These are phyloP conservation scores for Spathaspora boniae DNA, from an alignment of 805 yeast genomes.

Conservation along the genomic window DNA sequence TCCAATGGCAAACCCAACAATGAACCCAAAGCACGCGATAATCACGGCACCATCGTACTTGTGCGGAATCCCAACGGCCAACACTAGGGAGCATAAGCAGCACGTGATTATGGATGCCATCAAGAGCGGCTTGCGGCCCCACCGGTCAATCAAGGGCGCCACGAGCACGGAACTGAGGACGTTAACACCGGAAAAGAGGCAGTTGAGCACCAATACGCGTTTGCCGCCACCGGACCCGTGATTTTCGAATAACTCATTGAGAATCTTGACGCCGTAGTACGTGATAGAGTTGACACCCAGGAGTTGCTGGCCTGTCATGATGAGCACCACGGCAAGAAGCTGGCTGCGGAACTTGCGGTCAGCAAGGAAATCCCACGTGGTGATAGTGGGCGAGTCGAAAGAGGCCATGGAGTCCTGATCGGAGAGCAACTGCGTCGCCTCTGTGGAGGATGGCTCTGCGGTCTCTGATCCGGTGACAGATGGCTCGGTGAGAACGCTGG, in stretches of 20 bases:
- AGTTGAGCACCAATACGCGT: constrained; percentile 60
- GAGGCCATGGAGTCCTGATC: constrained; percentile 1
- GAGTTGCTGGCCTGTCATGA: constrained; percentile 39
- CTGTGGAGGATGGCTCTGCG: too few relatives aligned
- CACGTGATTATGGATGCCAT: constrained; percentile 21
- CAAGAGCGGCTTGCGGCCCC: constrained; percentile 60
- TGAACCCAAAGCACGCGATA: constrained; percentile 30
- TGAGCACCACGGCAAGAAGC: constrained; percentile 26
- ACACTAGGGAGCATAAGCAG: constrained; percentile 21
- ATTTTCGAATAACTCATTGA: constrained; percentile 29
- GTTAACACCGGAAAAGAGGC: constrained; percentile 69
- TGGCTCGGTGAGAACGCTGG: not conserved
- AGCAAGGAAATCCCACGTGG: constrained; percentile 20
- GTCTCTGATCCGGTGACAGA: not conserved
- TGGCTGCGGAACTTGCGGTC: constrained; percentile 18
- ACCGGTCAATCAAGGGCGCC: constrained; percentile 65
- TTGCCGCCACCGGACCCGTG: constrained; percentile 6
- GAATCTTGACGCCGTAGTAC: constrained; percentile 78
- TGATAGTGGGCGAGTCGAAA: constrained; percentile 23
- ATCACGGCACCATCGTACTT: constrained; percentile 14
- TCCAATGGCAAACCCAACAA: constrained; percentile 32
- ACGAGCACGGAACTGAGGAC: constrained; percentile 64
- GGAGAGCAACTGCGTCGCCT: constrained; percentile 4
- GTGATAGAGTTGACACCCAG: constrained; percentile 88
- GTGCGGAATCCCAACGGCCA: constrained; percentile 22